Evolutionary conservation across 2,329 filamentous ascomycete genomes (phyloP), one percentile per base, ranked within the genome.

Genomic region (Trichothecium roseum): DNA sequence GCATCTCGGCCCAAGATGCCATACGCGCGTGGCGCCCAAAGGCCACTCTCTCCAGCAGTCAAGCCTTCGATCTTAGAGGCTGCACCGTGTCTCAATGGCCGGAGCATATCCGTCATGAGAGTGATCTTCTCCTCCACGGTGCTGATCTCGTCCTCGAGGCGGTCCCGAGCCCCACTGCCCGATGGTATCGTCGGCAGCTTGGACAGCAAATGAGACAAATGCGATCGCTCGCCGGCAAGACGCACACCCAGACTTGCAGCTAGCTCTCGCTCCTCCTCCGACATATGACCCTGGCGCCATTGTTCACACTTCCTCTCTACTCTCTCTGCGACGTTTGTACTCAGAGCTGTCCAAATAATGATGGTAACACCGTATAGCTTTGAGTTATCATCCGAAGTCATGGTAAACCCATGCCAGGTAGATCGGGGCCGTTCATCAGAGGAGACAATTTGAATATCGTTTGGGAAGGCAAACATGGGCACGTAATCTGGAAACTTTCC

Each of bases 351-450:
- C 91, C 91, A 98, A 29, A 96, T 74, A 37, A 87, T 93, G 37
- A 95, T 72, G 42, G 84, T 88, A 39, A 96, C 84, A 24, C 87
- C 89, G 52, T 96, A 89, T 15, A 96, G 69, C 55, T 91, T 94
- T 37, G 85, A 83, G 49, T 86, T 89, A 53, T 96, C 88, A 37
- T 84, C 84, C 16, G 82, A 83, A 3, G 91, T 98, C 91, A 98
- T 96, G 42, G 86, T 88, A 53, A 98, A 98, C 33, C 91, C 91
- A 60, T 98, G 91, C 91, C 91, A 98, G 17, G 88, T 95, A n/a
- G 91, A 89, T 42, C 87, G 74, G 1, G 91, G 91, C 42, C 88
- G 74, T 54, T 94, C 86, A 51, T 98, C 91, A 2, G 88, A 88
- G 2, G 91, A 95, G 8, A 96, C 85, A 35, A 98, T 91, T 43